Conservation (phyloP, 2,329 filamentous ascomycete genomes). For the Diaporthe velutina region DNA sequence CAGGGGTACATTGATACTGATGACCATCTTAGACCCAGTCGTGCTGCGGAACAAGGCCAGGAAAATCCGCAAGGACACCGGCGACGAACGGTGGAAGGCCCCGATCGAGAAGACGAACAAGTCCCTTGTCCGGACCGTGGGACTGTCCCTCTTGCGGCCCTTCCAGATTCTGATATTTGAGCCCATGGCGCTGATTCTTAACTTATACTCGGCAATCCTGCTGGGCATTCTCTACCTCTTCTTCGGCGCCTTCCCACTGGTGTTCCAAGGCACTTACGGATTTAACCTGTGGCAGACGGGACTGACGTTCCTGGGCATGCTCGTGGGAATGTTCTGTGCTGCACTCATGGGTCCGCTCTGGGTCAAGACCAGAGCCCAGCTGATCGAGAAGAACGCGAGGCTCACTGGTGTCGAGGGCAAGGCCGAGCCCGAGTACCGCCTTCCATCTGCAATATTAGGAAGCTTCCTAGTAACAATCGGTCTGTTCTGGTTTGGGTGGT, state of each 20-base stretch:
- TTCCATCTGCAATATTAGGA: slow-evolving; percentile 82
- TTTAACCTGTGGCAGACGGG: slow-evolving; percentile 86
- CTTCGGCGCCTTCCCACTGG: slow-evolving; percentile 87
- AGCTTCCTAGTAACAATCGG: slow-evolving; percentile 82
- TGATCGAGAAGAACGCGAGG: slow-evolving; percentile 67
- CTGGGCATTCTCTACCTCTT: slow-evolving; percentile 91
- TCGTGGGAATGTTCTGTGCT: slow-evolving; percentile 76
- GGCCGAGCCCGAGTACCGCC: slow-evolving; percentile 87
- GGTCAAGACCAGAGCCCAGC: slow-evolving; percentile 68
- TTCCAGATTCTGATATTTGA: slow-evolving; percentile 85
- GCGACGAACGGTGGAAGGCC: slow-evolving; percentile 81
- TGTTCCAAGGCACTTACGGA: slow-evolving; percentile 80
- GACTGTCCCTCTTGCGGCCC: slow-evolving; percentile 73
- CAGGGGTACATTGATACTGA: not conserved
- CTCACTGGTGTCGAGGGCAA: slow-evolving; percentile 66
- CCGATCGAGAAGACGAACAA: slow-evolving; percentile 80
- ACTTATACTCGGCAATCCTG: slow-evolving; percentile 86
- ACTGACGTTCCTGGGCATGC: slow-evolving; percentile 80
- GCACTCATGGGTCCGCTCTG: slow-evolving; percentile 75
- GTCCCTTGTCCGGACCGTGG: slow-evolving; percentile 74
- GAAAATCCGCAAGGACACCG: slow-evolving; percentile 78
- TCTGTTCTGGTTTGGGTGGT: slow-evolving; percentile 92
- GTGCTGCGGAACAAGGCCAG: slow-evolving; percentile 80
- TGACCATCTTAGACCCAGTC: slow-evolving; percentile 66
- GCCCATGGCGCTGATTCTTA: slow-evolving; percentile 88